Percentiles rank a stretch among this genome's conserved stretches.
These are phyloP conservation scores for Acanthamoeba royreba DNA, from an alignment of 208 protist genomes.

Conservation along the genomic window DNA sequence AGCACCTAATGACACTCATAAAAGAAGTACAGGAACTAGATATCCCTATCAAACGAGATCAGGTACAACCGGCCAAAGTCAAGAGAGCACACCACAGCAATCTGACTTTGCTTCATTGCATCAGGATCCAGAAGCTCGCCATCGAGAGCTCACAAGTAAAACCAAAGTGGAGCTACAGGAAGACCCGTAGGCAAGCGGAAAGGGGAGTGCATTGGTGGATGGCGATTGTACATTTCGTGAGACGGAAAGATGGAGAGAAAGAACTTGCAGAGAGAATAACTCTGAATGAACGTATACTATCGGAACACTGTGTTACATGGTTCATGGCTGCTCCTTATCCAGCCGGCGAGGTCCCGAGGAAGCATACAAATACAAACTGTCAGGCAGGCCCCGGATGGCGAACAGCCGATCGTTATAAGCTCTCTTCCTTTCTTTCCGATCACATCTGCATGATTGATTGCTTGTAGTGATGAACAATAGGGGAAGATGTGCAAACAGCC, in stretches of 20 bases:
- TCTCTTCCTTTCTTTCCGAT: neutral
- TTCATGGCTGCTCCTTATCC: neutral
- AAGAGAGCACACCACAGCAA: neutral
- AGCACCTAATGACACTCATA: neutral
- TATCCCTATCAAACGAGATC: neutral
- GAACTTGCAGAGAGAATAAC: neutral
- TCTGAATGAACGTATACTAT: neutral
- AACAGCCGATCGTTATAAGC: slow-evolving; percentile 10
- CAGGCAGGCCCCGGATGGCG: neutral
- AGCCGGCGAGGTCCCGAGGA: neutral
- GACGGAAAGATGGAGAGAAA: too few species aligned
- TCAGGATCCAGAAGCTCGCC: neutral
- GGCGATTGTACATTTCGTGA: too few species aligned
- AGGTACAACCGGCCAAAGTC: neutral
- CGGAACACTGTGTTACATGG: neutral
- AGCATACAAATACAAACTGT: neutral
- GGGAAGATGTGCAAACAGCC: neutral
- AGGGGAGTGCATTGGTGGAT: too few species aligned
- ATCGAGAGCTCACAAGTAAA: neutral
- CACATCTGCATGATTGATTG: neutral
- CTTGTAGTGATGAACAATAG: neutral
- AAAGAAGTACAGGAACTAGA: neutral
- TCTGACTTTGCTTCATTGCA: neutral
- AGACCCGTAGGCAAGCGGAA: neutral
- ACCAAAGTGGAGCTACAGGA: neutral